These are phyloP conservation scores for Acanthamoeba castellanii DNA, from an alignment of 208 protist genomes.

Conservation along the genomic window DNA sequence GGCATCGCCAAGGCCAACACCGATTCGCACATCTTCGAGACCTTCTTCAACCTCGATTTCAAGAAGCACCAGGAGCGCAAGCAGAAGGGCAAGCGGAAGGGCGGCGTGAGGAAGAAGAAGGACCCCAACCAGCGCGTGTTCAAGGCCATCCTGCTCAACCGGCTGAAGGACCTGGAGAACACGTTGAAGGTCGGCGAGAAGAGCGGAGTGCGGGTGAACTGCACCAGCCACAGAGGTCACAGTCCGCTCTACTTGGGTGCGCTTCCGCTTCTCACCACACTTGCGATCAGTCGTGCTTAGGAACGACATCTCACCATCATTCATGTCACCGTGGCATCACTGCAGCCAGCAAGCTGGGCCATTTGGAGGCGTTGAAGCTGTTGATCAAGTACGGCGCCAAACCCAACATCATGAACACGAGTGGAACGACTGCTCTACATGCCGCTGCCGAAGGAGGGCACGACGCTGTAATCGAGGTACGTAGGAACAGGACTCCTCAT, in stretches of 20 bases:
- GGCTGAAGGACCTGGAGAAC: background rate
- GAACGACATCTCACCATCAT: no score
- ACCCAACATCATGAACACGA: constrained; percentile 50
- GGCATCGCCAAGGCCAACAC: background rate
- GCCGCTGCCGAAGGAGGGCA: constrained; percentile 42
- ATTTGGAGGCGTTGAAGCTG: constrained; percentile 50
- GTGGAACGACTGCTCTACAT: constrained; percentile 20
- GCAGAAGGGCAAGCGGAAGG: background rate
- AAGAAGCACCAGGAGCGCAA: background rate
- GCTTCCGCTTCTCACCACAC: background rate
- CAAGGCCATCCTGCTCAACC: constrained; percentile 33
- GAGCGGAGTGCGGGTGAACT: background rate
- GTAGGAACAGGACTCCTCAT: background rate
- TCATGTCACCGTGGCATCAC: background rate
- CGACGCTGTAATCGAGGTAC: constrained; percentile 30
- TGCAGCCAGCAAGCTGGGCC: constrained; percentile 42
- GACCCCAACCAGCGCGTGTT: constrained; percentile 22
- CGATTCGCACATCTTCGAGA: background rate
- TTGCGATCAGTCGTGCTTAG: background rate
- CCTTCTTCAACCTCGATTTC: constrained; percentile 7
- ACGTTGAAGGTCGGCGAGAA: constrained; percentile 19
- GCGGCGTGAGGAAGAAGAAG: constrained; percentile 13
- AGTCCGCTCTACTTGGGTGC: constrained; percentile 45
- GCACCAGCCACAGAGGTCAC: constrained; percentile 52
- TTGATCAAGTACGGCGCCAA: constrained; percentile 57